Evolutionary conservation across 805 yeast species (phyloP).

Genomic region (Ogataea paraovalis): DNA sequence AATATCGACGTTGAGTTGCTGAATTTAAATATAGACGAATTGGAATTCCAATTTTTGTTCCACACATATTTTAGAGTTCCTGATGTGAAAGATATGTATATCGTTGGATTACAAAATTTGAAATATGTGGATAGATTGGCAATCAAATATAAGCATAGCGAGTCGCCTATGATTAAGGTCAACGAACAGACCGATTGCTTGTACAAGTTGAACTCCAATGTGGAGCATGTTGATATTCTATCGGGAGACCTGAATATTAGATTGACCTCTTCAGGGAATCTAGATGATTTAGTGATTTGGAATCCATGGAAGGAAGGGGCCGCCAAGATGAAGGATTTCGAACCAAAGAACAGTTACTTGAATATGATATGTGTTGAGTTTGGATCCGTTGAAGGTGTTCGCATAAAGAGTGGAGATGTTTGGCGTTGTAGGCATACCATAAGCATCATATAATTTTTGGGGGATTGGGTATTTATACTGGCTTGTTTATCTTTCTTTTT

Average conservation of each 20-base stretch:
- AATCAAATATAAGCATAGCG: slow-evolving; percentile 4
- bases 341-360: slow-evolving; percentile 15
- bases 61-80: slow-evolving; percentile 20
- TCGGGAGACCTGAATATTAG: slow-evolving; percentile 15
- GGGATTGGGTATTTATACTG: neutral
- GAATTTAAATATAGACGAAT: slow-evolving; percentile 8
- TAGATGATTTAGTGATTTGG: slow-evolving; percentile 19
- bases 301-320: slow-evolving; percentile 19
- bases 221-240: slow-evolving; percentile 11
- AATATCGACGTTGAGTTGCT: slow-evolving; percentile 5
- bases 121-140: slow-evolving; percentile 12
- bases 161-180: slow-evolving; percentile 14
- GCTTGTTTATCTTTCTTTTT: neutral
- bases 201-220: slow-evolving; percentile 3
- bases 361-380: slow-evolving; percentile 21
- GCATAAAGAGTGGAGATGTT: slow-evolving; percentile 3
- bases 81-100: slow-evolving; percentile 15
- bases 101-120: slow-evolving; percentile 16
- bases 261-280: slow-evolving; percentile 10
- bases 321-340: slow-evolving; percentile 14
- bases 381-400: slow-evolving; percentile 15
- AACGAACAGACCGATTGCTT: slow-evolving; percentile 14
- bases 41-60: slow-evolving; percentile 19
- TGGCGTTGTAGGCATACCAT: slow-evolving; percentile 18
- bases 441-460: slow-evolving; percentile 1